Percentiles rank a stretch among this genome's conserved stretches.
phyloP scores from a whole-genome alignment of 768 basidiomycete species.

The Leccinum variicolor region DNA sequence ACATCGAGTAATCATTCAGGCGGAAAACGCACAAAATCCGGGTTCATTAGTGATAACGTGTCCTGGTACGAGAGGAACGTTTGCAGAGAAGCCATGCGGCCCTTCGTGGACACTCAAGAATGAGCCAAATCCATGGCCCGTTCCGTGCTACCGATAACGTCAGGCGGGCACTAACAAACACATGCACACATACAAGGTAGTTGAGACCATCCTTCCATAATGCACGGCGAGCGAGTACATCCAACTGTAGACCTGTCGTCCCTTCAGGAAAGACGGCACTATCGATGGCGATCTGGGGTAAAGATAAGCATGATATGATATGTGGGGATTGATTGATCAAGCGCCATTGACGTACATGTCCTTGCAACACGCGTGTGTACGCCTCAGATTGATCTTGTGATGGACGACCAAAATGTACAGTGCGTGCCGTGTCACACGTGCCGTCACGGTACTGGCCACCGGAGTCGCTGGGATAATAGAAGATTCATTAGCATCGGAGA shows the following conservation, averaged over 20 bases:
- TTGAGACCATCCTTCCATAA: slow-evolving; percentile 86
- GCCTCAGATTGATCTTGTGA: slow-evolving; percentile 85
- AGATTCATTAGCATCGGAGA: slow-evolving; percentile 13
- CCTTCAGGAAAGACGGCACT: slow-evolving; percentile 87
- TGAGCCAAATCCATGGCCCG: slow-evolving; percentile 87
- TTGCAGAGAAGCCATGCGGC: slow-evolving; percentile 71
- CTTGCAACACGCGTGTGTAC: slow-evolving; percentile 93
- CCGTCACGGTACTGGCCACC: slow-evolving; percentile 90
- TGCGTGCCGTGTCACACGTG: slow-evolving; percentile 82
- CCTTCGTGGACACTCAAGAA: slow-evolving; percentile 88
- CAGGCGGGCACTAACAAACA: slow-evolving; percentile 8
- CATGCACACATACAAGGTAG: slow-evolving; percentile 53
- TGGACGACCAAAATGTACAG: slow-evolving; percentile 84
- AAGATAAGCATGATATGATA: slow-evolving; percentile 18
- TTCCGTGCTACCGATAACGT: slow-evolving; percentile 64
- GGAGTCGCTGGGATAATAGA: slow-evolving; percentile 63
- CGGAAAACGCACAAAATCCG: slow-evolving; percentile 69
- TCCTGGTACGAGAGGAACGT: slow-evolving; percentile 72
- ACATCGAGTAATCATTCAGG: slow-evolving; percentile 9
- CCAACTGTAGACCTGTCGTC: slow-evolving; percentile 77
- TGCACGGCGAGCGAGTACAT: slow-evolving; percentile 86
- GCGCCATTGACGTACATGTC: slow-evolving; percentile 65
- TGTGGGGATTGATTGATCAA: slow-evolving; percentile 15
- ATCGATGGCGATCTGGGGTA: slow-evolving; percentile 81
- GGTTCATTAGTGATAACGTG: slow-evolving; percentile 95